Percentiles rank a stretch among this genome's conserved stretches.
Conservation (phyloP, 805 yeast species). For the Kuraishia hungarica region DNA sequence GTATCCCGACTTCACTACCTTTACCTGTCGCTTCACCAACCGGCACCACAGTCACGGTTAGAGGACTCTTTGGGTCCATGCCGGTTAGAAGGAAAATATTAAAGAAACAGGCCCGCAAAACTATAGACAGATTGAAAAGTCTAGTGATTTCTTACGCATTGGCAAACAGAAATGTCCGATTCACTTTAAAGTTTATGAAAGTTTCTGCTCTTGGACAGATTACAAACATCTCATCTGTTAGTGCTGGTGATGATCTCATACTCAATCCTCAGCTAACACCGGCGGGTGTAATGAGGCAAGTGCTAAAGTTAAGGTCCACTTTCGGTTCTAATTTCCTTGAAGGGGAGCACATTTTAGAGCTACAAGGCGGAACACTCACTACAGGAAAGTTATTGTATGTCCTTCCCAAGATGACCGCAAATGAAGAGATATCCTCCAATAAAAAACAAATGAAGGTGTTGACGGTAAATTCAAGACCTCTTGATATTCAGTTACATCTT, state of each 20-base stretch:
- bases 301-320: conserved; percentile 11
- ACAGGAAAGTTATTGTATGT: conserved; percentile 10
- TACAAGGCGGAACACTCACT: conserved; percentile 1
- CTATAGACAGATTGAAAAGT: conserved; percentile 14
- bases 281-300: conserved; percentile 7
- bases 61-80: conserved; percentile 21
- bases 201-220: conserved; percentile 9
- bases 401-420: conserved; percentile 26
- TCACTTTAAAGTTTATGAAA: conserved; percentile 17
- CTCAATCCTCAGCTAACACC: conserved; percentile 6
- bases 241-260: conserved; percentile 7
- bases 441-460: conserved; percentile 18
- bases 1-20: conserved; percentile 13
- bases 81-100: conserved; percentile 26
- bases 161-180: conserved; percentile 19
- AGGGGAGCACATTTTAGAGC: conserved; percentile 4
- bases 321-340: conserved; percentile 10
- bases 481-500: conserved; percentile 17
- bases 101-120: conserved; percentile 15
- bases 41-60: conserved; percentile 28
- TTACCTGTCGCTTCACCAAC: conserved; percentile 16
- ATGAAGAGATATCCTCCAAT: conserved; percentile 13
- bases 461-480: conserved; percentile 24
- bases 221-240: neutral
- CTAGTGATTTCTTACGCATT: conserved; percentile 24